Conservation (phyloP, 1,284 basidiomycete genomes). For the Sanghuangporus sanghuang region DNA sequence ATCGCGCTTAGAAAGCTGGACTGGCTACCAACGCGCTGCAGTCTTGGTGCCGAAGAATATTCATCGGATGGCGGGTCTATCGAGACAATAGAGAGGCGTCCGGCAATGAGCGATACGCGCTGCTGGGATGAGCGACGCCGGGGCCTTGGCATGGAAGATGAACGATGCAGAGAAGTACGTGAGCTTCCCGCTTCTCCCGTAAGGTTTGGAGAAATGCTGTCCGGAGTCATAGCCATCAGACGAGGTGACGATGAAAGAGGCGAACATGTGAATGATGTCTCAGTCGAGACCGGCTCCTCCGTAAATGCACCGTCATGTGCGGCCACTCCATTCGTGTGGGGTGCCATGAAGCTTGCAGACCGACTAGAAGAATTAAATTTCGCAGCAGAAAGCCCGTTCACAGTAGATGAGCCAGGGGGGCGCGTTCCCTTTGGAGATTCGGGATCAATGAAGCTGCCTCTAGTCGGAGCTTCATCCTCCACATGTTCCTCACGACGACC, state of each 20-base stretch:
- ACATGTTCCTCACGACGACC: conserved; percentile 16
- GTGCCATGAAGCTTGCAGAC: neutral
- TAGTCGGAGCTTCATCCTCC: conserved; percentile 13
- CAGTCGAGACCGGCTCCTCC: conserved; percentile 10
- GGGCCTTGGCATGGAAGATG: conserved; percentile 50
- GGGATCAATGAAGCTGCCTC: conserved; percentile 14
- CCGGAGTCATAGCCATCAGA: conserved; percentile 20
- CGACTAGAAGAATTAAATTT: neutral
- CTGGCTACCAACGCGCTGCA: conserved; percentile 55
- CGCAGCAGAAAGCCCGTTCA: neutral
- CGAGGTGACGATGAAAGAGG: conserved; percentile 12
- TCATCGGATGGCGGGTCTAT: conserved; percentile 62
- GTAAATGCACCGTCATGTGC: conserved; percentile 3
- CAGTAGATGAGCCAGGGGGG: neutral
- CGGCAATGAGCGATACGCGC: conserved; percentile 74
- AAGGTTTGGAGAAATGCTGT: conserved; percentile 27
- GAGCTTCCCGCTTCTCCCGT: conserved; percentile 30
- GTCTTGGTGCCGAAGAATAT: conserved; percentile 50
- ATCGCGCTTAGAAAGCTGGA: conserved; percentile 57
- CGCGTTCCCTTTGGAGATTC: conserved; percentile 7
- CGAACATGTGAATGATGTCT: conserved; percentile 9
- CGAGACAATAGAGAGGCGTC: conserved; percentile 68
- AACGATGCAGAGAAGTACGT: conserved; percentile 29
- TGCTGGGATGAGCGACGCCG: conserved; percentile 75
- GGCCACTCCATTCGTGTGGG: neutral